These are phyloP conservation scores for Astrothelium macrocarpum DNA, from an alignment of 495 filamentous ascomycete species.

Conservation along the genomic window DNA sequence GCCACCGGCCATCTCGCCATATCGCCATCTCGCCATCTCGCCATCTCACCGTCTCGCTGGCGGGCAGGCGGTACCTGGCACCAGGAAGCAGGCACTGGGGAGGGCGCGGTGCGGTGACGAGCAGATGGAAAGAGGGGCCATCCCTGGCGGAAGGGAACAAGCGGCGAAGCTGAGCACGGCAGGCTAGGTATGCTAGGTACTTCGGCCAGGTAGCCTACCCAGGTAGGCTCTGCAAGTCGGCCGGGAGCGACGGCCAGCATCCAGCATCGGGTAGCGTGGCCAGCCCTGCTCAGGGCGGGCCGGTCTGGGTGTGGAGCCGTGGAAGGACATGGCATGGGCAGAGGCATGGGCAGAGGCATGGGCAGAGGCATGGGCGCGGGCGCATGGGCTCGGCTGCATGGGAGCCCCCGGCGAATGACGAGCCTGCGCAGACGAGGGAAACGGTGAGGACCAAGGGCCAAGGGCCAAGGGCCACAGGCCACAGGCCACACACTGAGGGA, in stretches of 20 bases:
- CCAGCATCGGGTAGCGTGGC: not conserved
- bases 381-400: not conserved
- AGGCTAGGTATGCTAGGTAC: too few species aligned
- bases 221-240: not conserved
- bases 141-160: not conserved
- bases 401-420: slow-evolving; percentile 1
- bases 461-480: not conserved
- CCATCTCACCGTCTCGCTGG: not conserved
- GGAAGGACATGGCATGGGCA: not conserved
- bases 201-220: not conserved
- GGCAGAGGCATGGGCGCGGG: not conserved
- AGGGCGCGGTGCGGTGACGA: not conserved
- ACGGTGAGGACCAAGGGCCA: slow-evolving; percentile 3
- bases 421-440: not conserved
- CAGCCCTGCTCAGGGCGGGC: not conserved
- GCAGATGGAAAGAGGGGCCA: not conserved
- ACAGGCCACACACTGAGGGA: too few species aligned
- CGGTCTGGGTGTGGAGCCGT: slow-evolving; percentile 1
- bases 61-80: not conserved
- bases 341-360: not conserved
- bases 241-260: not conserved
- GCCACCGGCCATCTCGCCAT: too few species aligned
- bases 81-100: not conserved
- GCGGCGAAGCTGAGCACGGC: not conserved
- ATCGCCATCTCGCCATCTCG: too few species aligned